Conservation (phyloP, 2,329 filamentous ascomycete genomes). For the Venturiaceae sp. region DNA sequence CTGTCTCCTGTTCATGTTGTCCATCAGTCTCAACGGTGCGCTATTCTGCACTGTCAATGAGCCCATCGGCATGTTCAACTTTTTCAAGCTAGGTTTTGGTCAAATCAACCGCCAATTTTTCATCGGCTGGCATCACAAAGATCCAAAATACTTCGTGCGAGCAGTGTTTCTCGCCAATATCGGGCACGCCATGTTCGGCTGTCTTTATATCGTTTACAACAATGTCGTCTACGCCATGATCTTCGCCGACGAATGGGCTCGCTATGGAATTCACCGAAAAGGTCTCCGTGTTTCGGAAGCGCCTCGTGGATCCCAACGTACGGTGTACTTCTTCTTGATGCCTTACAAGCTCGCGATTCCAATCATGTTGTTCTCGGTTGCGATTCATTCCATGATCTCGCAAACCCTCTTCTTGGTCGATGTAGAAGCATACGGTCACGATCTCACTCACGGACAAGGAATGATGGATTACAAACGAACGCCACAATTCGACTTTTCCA, state of each 20-base stretch:
- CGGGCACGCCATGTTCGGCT: slow-evolving; percentile 25
- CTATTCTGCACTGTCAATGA: slow-evolving; percentile 8
- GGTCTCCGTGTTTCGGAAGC: slow-evolving; percentile 26
- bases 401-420: slow-evolving; percentile 31
- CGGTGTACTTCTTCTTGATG: slow-evolving; percentile 30
- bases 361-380: slow-evolving; percentile 18
- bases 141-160: neutral
- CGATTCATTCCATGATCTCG: slow-evolving; percentile 35
- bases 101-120: slow-evolving; percentile 8
- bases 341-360: slow-evolving; percentile 29
- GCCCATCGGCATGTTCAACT: neutral
- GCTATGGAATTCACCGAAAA: slow-evolving; percentile 11
- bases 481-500: slow-evolving; percentile 7
- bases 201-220: slow-evolving; percentile 28
- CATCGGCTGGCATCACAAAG: slow-evolving; percentile 8
- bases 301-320: slow-evolving; percentile 25
- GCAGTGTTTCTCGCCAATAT: slow-evolving; percentile 29
- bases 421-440: slow-evolving; percentile 14
- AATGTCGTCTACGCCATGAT: slow-evolving; percentile 37
- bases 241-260: slow-evolving; percentile 36
- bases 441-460: neutral
- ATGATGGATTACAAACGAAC: neutral
- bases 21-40: slow-evolving; percentile 3
- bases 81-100: slow-evolving; percentile 3
- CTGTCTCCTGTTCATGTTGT: slow-evolving; percentile 5